Evolutionary conservation across 805 yeast species (phyloP).

Genomic region (Wickerhamomyces tratensis): DNA sequence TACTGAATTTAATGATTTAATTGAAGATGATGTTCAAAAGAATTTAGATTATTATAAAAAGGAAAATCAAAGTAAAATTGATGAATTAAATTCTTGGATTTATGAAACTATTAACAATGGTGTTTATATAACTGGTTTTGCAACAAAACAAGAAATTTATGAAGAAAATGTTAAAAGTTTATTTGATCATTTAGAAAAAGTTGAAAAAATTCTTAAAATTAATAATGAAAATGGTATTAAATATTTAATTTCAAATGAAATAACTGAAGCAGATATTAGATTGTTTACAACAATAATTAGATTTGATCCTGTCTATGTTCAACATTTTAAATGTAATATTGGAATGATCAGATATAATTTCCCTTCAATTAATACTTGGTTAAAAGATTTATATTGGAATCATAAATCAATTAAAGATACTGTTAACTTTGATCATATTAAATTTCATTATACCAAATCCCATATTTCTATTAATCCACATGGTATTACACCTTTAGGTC

Average conservation of each 20-base stretch:
- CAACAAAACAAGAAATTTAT: constrained; percentile 75
- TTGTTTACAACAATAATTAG: constrained; percentile 81
- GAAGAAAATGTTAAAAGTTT: constrained; percentile 55
- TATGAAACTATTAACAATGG: constrained; percentile 86
- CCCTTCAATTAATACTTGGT: constrained; percentile 74
- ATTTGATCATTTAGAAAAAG: constrained; percentile 59
- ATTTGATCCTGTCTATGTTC: constrained; percentile 89
- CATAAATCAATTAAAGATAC: constrained; percentile 65
- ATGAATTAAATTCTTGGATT: constrained; percentile 71
- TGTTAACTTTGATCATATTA: constrained; percentile 84
- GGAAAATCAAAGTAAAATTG: constrained; percentile 44
- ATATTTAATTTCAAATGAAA: constrained; percentile 48
- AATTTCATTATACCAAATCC: constrained; percentile 81
- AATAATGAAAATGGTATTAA: constrained; percentile 22
- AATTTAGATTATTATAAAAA: constrained; percentile 56
- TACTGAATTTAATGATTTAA: constrained; percentile 55
- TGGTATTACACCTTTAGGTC: constrained; percentile 84
- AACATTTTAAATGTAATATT: constrained; percentile 90
- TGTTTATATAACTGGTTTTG: constrained; percentile 88
- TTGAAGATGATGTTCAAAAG: constrained; percentile 36
- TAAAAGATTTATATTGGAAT: constrained; percentile 76
- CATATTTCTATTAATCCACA: constrained; percentile 74
- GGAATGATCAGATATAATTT: constrained; percentile 71
- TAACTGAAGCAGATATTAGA: constrained; percentile 89
- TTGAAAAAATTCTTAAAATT: constrained; percentile 48